phyloP scores from a whole-genome alignment of 2,329 filamentous ascomycete genomes.

The Huntiella omanensis region DNA sequence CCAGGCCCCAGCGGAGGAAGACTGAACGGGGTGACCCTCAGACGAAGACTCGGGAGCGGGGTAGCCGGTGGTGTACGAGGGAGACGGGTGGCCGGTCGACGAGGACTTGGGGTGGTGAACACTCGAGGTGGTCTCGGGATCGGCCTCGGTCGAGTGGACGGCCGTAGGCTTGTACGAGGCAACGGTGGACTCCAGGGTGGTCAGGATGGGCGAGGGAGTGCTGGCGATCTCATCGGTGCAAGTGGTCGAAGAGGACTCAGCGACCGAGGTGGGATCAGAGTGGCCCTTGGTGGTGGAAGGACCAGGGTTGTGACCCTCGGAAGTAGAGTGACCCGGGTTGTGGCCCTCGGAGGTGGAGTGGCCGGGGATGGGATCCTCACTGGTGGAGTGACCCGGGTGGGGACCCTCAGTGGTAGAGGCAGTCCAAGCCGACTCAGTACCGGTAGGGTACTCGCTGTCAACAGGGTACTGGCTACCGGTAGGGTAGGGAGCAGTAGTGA shows the following conservation, averaged over 20 bases:
- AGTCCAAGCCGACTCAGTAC: not conserved
- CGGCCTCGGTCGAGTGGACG: not conserved
- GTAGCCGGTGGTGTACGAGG: not conserved
- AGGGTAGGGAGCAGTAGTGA: not conserved
- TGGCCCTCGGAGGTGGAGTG: not conserved
- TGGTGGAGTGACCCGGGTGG: not conserved
- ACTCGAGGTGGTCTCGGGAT: not conserved
- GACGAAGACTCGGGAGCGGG: not conserved
- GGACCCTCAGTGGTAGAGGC: not conserved
- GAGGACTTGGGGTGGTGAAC: not conserved
- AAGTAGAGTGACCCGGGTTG: too few species aligned
- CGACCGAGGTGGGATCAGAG: not conserved
- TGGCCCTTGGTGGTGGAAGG: not conserved
- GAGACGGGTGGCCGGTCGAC: not conserved
- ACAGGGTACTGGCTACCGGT: too few species aligned
- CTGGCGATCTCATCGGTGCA: not conserved
- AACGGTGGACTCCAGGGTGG: constrained; percentile 7
- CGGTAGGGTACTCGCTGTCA: not conserved
- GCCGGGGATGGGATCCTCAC: not conserved
- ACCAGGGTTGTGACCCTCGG: not conserved
- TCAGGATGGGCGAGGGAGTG: constrained; percentile 7
- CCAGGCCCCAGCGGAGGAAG: not conserved
- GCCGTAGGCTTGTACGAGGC: constrained; percentile 2
- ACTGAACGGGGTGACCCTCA: not conserved
- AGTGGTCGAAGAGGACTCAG: not conserved